Base-by-base conservation (phyloP, 2,329 filamentous ascomycete genomes). In the Arthrinium phaeospermum region DNA sequence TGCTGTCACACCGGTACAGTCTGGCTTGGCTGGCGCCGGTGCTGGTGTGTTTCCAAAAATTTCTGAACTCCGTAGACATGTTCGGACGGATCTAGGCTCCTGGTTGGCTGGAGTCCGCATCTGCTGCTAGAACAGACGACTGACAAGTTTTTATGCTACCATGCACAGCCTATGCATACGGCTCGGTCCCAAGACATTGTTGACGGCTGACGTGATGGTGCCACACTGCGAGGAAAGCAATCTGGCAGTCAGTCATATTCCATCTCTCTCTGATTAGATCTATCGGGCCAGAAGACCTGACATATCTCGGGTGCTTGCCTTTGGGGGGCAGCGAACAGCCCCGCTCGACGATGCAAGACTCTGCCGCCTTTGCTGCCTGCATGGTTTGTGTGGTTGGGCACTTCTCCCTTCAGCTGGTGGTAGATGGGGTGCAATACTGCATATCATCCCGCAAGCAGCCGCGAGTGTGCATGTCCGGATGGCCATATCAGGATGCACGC, bases 31-130 rank as follows among this genome's bases (percentile, higher is more conserved):
- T 53, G 8, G 49, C 10, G 44, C 46, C n/a, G 16, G 64, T 41
- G 24, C 49, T 51, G 69, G 41, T 19, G 30, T 71, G 70, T 70
- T 68, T 71, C 70, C 72, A 74, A 74, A 74, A 73, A 27, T 67
- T 69, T 69, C 70, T 72, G 72, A 61, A 71, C 70, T 4, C 53
- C 67, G 73, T 70, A 71, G 37, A 47, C 51, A 71, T 71, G 27
- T 68, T 73, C 72, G 67, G 72, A 73, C 53, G 67, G 53, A 73
- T 68, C 12, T 24, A 46, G 53, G 46, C 24, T 34, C 57, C 53
- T 71, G 72, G 67, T 73, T 73, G 72, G 72, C 37, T 70, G 27
- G 69, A 70, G 51, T 69, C 70, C 72, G 72, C 49, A 37, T n/a
- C 34, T 24, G 27, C 51, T n/a, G 44, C 71, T 47, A 73, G 47